Evolutionary conservation across 75 land plant species (phyloP).

Genomic region (Selaginella moellendorffii): DNA sequence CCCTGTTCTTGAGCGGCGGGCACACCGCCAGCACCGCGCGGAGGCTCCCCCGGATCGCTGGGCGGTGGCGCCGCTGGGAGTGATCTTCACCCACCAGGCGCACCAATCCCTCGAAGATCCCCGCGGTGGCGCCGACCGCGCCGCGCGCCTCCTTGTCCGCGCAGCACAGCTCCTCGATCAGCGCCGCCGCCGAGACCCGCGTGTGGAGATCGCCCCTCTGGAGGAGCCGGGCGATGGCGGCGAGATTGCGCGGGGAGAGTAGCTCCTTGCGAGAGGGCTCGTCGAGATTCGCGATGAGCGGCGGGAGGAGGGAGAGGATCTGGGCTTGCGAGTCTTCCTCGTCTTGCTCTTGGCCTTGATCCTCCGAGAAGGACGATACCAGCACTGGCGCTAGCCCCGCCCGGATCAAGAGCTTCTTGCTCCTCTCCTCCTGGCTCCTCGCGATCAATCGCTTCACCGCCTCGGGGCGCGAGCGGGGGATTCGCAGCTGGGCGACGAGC

Average conservation of each 20-base stretch:
- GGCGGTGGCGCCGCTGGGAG: not conserved
- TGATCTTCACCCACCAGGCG: no score
- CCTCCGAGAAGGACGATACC: not conserved
- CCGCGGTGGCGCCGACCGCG: not conserved
- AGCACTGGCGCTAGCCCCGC: not conserved
- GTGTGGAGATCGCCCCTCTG: not conserved
- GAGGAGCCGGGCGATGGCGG: not conserved
- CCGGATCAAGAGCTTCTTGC: not conserved
- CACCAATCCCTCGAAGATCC: not conserved
- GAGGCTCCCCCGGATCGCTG: not conserved
- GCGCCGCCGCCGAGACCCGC: not conserved
- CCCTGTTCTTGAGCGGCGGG: conserved; percentile 4
- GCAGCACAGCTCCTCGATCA: not conserved
- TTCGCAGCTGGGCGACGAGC: not conserved
- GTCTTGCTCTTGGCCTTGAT: not conserved
- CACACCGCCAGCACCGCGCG: not conserved
- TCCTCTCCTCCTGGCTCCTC: not conserved
- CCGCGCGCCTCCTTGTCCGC: not conserved
- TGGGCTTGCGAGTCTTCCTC: not conserved
- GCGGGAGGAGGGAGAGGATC: not conserved
- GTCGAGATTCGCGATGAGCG: not conserved
- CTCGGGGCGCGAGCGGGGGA: not conserved
- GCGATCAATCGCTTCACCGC: not conserved
- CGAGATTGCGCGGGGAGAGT: not conserved
- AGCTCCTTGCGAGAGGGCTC: not conserved